phyloP scores from a whole-genome alignment of 2,329 filamentous ascomycete genomes.

The Leptosphaerulina australis region DNA sequence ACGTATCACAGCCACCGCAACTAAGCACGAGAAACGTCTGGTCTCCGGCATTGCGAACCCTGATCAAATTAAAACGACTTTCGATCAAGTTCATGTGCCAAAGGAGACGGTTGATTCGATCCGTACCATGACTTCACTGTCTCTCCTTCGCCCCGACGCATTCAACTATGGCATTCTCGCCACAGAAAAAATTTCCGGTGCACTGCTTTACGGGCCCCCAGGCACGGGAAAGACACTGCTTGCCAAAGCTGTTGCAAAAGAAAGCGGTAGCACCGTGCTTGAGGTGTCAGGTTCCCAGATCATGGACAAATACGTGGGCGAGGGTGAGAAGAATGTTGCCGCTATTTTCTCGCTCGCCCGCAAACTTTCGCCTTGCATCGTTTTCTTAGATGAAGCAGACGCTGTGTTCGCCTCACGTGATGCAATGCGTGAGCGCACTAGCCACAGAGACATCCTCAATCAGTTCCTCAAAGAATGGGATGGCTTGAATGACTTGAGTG shows the following conservation, averaged over 20 bases:
- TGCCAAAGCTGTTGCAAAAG: constrained; percentile 68
- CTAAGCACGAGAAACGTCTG: constrained; percentile 81
- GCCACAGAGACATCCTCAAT: constrained; percentile 89
- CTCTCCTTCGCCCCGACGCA: constrained; percentile 86
- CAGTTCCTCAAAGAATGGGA: constrained; percentile 98
- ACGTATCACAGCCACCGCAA: constrained; percentile 49
- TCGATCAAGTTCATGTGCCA: constrained; percentile 83
- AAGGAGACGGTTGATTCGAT: constrained; percentile 83
- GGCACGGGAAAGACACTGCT: constrained; percentile 70
- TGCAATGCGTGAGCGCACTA: constrained; percentile 67
- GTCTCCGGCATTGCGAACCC: constrained; percentile 82
- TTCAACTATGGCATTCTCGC: constrained; percentile 94
- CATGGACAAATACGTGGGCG: constrained; percentile 95
- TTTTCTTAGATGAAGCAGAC: constrained; percentile 97
- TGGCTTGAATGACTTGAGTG: constrained; percentile 79
- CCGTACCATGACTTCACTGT: constrained; percentile 86
- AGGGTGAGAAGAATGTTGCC: constrained; percentile 91
- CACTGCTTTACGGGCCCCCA: constrained; percentile 85
- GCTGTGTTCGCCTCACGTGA: constrained; percentile 83
- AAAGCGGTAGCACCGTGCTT: constrained; percentile 71
- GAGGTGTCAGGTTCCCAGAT: constrained; percentile 90
- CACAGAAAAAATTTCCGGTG: constrained; percentile 86
- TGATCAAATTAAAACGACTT: constrained; percentile 82
- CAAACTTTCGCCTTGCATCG: constrained; percentile 87
- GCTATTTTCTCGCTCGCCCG: constrained; percentile 90